Conservation (phyloP, 2,329 filamentous ascomycete species). For the Paecilomyces sp. region DNA sequence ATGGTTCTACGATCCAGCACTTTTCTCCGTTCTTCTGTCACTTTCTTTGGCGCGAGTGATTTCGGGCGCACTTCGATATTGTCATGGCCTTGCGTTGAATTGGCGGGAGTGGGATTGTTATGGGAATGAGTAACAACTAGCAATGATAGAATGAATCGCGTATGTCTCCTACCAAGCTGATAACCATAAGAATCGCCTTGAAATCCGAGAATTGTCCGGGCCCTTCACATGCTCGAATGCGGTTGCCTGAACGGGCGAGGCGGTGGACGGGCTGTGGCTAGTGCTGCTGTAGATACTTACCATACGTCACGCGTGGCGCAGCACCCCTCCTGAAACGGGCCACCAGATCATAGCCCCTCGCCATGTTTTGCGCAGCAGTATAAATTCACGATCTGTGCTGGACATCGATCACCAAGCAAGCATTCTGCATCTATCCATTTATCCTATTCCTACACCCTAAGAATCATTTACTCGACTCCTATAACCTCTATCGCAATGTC, state of each 20-base stretch:
- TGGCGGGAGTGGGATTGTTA: not conserved
- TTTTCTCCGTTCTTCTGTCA: not conserved
- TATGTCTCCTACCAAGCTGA: not conserved
- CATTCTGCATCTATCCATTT: not conserved
- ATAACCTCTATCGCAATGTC: conserved; percentile 41
- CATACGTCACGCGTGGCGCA: conserved; percentile 30
- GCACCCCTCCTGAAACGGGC: conserved; percentile 4
- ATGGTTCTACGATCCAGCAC: not conserved
- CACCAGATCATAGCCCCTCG: not conserved
- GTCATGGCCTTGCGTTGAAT: not conserved
- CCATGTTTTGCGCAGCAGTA: not conserved
- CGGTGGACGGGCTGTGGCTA: conserved; percentile 16
- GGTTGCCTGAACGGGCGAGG: not conserved
- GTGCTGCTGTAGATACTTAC: conserved; percentile 12
- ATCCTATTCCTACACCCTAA: not conserved
- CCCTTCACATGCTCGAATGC: conserved; percentile 2
- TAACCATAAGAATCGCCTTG: not conserved
- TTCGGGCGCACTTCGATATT: not conserved
- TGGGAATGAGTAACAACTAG: not conserved
- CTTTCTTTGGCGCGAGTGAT: not conserved
- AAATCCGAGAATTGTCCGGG: not conserved
- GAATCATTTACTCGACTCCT: not conserved
- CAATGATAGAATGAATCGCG: not conserved
- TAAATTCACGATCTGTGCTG: not conserved
- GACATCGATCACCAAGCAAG: not conserved